These are phyloP conservation scores for Onygenales sp. DNA, from an alignment of 2,329 filamentous ascomycete species.

Conservation along the genomic window DNA sequence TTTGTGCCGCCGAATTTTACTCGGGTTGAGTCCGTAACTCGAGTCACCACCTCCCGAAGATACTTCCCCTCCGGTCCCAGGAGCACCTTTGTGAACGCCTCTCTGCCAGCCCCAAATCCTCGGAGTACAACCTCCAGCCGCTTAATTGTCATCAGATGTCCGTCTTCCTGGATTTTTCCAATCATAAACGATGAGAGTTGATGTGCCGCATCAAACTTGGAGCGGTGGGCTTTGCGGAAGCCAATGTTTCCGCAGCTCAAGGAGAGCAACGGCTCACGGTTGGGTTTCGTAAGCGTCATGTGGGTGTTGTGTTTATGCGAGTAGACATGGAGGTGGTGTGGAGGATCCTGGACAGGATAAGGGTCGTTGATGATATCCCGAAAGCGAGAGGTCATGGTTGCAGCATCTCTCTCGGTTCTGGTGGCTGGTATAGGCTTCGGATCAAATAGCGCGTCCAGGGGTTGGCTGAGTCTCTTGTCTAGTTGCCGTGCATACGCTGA, in stretches of 20 bases:
- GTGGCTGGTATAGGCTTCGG: background rate
- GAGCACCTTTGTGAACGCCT: slow-evolving; percentile 82
- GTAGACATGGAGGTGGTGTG: slow-evolving; percentile 73
- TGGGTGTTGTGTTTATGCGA: slow-evolving; percentile 91
- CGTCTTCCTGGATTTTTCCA: slow-evolving; percentile 72
- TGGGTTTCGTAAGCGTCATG: slow-evolving; percentile 77
- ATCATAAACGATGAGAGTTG: slow-evolving; percentile 79
- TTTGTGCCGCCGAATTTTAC: slow-evolving; percentile 94
- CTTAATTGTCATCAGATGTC: slow-evolving; percentile 65
- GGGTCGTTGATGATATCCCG: slow-evolving; percentile 21
- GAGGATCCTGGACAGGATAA: background rate
- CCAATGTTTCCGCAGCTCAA: slow-evolving; percentile 79
- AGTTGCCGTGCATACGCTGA: no score
- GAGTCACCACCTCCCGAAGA: slow-evolving; percentile 63
- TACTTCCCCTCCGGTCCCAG: slow-evolving; percentile 74
- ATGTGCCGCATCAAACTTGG: slow-evolving; percentile 83
- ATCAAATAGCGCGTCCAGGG: no score
- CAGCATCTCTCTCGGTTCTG: background rate
- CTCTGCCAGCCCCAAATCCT: slow-evolving; percentile 78
- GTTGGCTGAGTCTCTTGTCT: no score
- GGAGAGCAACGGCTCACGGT: slow-evolving; percentile 68
- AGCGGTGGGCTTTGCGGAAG: slow-evolving; percentile 73
- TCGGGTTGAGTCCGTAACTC: slow-evolving; percentile 76
- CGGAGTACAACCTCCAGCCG: slow-evolving; percentile 70
- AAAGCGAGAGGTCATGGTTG: slow-evolving; percentile 9